These are phyloP conservation scores for Tulasnella sp. DNA, from an alignment of 768 basidiomycete species.

Conservation along the genomic window DNA sequence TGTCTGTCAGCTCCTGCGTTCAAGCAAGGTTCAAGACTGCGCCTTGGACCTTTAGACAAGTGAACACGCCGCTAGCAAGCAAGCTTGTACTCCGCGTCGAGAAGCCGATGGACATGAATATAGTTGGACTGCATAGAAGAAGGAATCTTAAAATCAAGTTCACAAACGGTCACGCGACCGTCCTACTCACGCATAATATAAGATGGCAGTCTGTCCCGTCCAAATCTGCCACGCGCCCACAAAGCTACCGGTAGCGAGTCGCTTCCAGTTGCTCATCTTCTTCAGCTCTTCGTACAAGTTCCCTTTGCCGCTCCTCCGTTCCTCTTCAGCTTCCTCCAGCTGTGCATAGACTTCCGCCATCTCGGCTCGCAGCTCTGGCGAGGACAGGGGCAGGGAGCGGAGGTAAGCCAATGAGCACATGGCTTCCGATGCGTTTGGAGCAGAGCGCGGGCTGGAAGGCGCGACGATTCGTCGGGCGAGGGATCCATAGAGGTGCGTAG, in stretches of 20 bases:
- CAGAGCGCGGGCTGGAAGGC: background rate
- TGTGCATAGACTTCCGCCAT: conserved; percentile 10
- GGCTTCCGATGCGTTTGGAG: background rate
- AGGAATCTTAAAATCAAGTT: background rate
- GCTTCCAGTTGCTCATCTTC: background rate
- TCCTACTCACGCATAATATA: conserved; percentile 12
- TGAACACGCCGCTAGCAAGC: conserved; percentile 10
- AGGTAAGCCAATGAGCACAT: conserved; percentile 4
- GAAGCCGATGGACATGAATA: conserved; percentile 13
- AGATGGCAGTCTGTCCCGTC: conserved; percentile 8
- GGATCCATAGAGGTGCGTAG: background rate
- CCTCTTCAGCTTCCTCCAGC: conserved; percentile 1
- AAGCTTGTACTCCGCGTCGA: conserved; percentile 10
- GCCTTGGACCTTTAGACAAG: conserved; percentile 3
- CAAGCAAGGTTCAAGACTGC: background rate
- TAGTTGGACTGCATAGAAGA: conserved; percentile 3
- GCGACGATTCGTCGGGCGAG: background rate
- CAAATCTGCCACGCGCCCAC: conserved; percentile 12
- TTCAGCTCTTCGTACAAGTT: background rate
- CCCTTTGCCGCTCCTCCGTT: background rate
- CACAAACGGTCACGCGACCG: background rate
- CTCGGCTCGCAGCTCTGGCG: background rate
- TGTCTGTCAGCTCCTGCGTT: background rate
- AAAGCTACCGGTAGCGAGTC: background rate
- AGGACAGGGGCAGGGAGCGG: background rate